phyloP scores from a whole-genome alignment of 192 early-diverging fungal genomes.

The Obelidium mucronatum region DNA sequence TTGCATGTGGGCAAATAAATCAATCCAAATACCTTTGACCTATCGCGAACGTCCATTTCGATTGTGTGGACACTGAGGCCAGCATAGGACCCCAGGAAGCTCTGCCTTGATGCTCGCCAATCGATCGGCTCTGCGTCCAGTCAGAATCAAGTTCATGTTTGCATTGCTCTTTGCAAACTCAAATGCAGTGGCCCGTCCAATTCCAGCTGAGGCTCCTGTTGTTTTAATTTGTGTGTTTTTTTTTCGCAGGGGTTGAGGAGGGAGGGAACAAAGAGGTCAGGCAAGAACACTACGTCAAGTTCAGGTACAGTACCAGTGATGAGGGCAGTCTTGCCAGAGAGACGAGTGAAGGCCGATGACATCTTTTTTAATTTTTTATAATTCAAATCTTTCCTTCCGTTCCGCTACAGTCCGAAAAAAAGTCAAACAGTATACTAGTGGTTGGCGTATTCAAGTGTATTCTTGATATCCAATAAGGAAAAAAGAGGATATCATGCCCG shows the following conservation, averaged over 20 bases:
- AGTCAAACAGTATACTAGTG: too few relatives aligned
- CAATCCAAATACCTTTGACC: constrained; percentile 41
- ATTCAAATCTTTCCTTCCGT: too few relatives aligned
- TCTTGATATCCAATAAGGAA: too few relatives aligned
- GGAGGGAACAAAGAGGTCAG: not conserved
- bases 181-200: constrained; percentile 73
- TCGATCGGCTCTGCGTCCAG: constrained; percentile 60
- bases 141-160: constrained; percentile 64
- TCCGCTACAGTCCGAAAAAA: too few relatives aligned
- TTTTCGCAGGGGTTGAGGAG: not conserved
- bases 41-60: constrained; percentile 76
- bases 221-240: constrained; percentile 38
- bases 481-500: too few relatives aligned
- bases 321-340: constrained; percentile 45
- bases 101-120: constrained; percentile 64
- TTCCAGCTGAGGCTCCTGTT: constrained; percentile 76
- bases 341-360: constrained; percentile 19
- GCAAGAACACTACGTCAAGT: not conserved
- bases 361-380: too few relatives aligned
- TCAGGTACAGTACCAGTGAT: constrained; percentile 32
- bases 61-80: constrained; percentile 63
- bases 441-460: too few relatives aligned
- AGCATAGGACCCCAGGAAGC: constrained; percentile 55
- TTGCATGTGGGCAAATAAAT: not conserved
- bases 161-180: constrained; percentile 63